Base-by-base conservation (phyloP, 176 grass and related monocot species). In the Ensete ventricosum region DNA sequence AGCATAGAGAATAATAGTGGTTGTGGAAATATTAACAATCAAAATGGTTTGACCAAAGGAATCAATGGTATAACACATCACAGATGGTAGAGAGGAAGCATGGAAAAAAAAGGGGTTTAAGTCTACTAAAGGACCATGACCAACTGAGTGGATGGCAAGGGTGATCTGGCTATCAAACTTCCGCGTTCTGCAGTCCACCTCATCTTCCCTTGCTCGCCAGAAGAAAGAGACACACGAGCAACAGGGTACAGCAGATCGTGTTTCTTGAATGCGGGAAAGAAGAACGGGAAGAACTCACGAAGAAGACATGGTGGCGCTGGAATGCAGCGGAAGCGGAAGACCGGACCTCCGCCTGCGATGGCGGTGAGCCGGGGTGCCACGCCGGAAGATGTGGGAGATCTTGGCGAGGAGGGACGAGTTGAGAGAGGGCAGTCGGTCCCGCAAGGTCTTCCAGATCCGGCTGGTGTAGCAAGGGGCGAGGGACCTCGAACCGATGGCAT, bases 291-390 rank as follows among this genome's bases (percentile, higher is more conserved):
- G 34, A 43, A 51, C 68, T 64, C 50, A 80, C 78, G 23, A 19
- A n/a, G 48, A 73, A 17, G 77, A 49, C 52, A 12, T 43, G 22
- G 24, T 26, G 23, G 54, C 48, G 14, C 9, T 72, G n/a, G 57
- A 80, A 53, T 48, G 69, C 1, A 80, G 48, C 3, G 58, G 78
- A 12, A 80, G 68, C 2, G 78, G 78, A n/a, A 73, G 78, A 25
- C 69, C 13, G 6, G 55, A 48, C 55, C 53, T 63, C 22, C 69
- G 69, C 27, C 14, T 23, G n/a, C 57, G 49, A 53, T 23, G 60
- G n/a, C 54, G 55, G 13, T 16, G 16, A 11, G 55, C 54, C 21
- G 26, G 53, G 21, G 17, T 27, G 24, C 14, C 53, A 19, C 51
- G 64, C 34, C 16, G 50, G 66, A 23, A 72, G 19, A 72, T 53